phyloP scores from a whole-genome alignment of 1,284 basidiomycete genomes.

The Apiotrichum gamsii region DNA sequence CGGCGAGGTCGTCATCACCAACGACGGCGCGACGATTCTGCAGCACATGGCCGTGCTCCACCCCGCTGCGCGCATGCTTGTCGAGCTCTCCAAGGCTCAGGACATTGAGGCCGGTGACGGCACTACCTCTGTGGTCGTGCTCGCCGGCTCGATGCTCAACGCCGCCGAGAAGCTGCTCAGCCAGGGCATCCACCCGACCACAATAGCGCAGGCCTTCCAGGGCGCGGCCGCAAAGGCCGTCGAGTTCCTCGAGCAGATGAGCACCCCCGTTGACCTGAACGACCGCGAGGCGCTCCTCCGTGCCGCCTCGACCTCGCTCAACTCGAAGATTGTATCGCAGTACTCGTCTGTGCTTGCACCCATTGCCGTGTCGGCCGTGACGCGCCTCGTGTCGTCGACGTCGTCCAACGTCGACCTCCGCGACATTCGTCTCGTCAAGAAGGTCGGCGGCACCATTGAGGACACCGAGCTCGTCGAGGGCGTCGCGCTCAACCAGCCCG shows the following conservation, averaged over 20 bases:
- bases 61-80: slow-evolving; percentile 97
- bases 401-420: slow-evolving; percentile 93
- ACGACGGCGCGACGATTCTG: slow-evolving; percentile 97
- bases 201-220: slow-evolving; percentile 93
- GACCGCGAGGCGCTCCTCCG: slow-evolving; percentile 82
- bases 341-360: slow-evolving; percentile 96
- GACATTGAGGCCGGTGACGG: slow-evolving; percentile 99
- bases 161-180: slow-evolving; percentile 95
- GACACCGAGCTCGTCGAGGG: slow-evolving; percentile 97
- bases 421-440: slow-evolving; percentile 95
- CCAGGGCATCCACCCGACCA: slow-evolving; percentile 93
- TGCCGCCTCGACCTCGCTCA: slow-evolving; percentile 90
- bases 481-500: slow-evolving; percentile 92
- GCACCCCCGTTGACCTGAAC: slow-evolving; percentile 83
- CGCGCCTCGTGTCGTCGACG: slow-evolving; percentile 73
- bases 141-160: slow-evolving; percentile 85
- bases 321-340: slow-evolving; percentile 99
- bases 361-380: slow-evolving; percentile 95
- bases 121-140: slow-evolving; percentile 96
- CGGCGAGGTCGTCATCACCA: slow-evolving; percentile 96
- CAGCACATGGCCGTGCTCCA: slow-evolving; percentile 97
- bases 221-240: slow-evolving; percentile 88
- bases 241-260: slow-evolving; percentile 88
- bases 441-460: slow-evolving; percentile 98
- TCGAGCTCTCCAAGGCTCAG: slow-evolving; percentile 96